Percentiles rank a stretch among this genome's conserved stretches.
phyloP scores from a whole-genome alignment of 2,329 filamentous ascomycete genomes.

The Alternaria tenuissima region DNA sequence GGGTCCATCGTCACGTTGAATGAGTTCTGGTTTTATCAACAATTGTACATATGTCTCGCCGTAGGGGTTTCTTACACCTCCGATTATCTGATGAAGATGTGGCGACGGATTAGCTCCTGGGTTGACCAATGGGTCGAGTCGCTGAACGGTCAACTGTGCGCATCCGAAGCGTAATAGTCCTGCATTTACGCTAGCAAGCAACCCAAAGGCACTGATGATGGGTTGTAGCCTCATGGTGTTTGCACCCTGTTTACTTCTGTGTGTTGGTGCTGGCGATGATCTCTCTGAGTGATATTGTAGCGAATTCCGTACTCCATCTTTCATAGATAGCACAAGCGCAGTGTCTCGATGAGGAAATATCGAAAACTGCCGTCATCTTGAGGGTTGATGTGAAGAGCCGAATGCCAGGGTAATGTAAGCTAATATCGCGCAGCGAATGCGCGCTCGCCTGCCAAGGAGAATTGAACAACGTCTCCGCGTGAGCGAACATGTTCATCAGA shows the following conservation, averaged over 20 bases:
- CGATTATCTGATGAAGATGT: constrained; percentile 54
- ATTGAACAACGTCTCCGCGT: constrained; percentile 7
- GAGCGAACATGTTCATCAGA: not conserved
- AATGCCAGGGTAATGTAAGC: constrained; percentile 18
- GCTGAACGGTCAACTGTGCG: constrained; percentile 36
- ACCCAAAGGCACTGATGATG: constrained; percentile 27
- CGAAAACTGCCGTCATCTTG: constrained; percentile 11
- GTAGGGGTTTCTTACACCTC: constrained; percentile 39
- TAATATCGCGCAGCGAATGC: constrained; percentile 22
- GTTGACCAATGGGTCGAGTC: constrained; percentile 44
- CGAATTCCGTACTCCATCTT: not conserved
- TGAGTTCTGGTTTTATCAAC: constrained; percentile 44
- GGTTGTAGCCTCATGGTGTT: constrained; percentile 29
- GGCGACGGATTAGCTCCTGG: constrained; percentile 48
- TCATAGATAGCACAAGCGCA: not conserved
- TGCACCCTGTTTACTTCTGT: not conserved
- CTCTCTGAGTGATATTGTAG: not conserved
- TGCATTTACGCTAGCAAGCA: constrained; percentile 29
- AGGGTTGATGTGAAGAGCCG: constrained; percentile 11
- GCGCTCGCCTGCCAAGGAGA: constrained; percentile 17
- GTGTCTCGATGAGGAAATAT: not conserved
- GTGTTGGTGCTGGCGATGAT: not conserved
- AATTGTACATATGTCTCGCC: not conserved
- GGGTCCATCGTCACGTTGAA: constrained; percentile 57
- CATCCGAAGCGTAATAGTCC: constrained; percentile 39